Evolutionary conservation across 2,329 filamentous ascomycete species (phyloP).

Genomic region (Colletotrichum salicis): DNA sequence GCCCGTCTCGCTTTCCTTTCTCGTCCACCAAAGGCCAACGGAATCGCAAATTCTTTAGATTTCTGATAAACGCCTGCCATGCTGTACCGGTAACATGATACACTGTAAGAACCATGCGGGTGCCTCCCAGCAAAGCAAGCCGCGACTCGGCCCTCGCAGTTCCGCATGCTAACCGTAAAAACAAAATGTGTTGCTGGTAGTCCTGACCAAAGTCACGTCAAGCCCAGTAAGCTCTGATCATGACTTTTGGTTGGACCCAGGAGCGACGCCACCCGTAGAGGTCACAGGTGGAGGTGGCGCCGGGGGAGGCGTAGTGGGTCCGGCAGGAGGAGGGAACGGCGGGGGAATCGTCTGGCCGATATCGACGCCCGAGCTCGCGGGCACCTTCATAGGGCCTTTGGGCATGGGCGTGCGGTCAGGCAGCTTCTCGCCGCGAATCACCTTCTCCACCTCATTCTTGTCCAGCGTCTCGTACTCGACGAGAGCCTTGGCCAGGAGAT

Average conservation of each 20-base stretch:
- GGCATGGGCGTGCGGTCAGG: conserved; percentile 76
- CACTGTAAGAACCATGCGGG: conserved; percentile 23
- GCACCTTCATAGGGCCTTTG: conserved; percentile 52
- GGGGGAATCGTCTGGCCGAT: conserved; percentile 25
- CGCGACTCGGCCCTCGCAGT: conserved; percentile 21
- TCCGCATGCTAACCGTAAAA: conserved; percentile 6
- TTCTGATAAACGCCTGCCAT: conserved; percentile 34
- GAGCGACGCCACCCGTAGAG: conserved; percentile 10
- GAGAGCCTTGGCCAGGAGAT: conserved; percentile 86
- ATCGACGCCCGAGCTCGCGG: conserved; percentile 33
- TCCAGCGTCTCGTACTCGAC: conserved; percentile 95
- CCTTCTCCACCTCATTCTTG: conserved; percentile 88
- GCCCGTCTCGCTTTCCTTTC: not conserved
- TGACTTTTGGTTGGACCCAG: conserved; percentile 21
- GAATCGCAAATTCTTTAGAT: conserved; percentile 18
- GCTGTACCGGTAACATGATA: conserved; percentile 32
- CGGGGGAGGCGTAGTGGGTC: conserved; percentile 18
- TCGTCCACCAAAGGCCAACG: conserved; percentile 9
- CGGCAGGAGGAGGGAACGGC: conserved; percentile 24
- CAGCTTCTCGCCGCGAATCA: conserved; percentile 87
- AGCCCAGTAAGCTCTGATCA: not conserved
- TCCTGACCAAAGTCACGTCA: not conserved
- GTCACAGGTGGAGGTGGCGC: conserved; percentile 32
- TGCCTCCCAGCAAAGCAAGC: conserved; percentile 1
- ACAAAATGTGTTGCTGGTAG: not conserved